These are phyloP conservation scores for Crithidia expoeki DNA, from an alignment of 208 protist species.

Conservation along the genomic window DNA sequence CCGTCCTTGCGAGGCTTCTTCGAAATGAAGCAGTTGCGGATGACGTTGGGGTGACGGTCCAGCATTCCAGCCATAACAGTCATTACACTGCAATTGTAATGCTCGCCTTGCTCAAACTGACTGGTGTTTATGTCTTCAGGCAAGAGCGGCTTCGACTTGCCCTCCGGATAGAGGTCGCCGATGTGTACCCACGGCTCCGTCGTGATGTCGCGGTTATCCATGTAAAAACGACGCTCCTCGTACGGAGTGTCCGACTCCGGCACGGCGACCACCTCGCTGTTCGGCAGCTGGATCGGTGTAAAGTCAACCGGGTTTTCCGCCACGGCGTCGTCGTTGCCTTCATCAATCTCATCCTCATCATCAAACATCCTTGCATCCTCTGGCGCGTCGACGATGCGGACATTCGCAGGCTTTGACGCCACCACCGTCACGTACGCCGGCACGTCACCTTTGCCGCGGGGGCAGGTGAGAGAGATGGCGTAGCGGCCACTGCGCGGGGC, in stretches of 20 bases:
- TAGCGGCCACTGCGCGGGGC: conserved; percentile 62
- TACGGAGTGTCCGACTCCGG: conserved; percentile 58
- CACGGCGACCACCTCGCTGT: conserved; percentile 34
- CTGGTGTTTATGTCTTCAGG: conserved; percentile 45
- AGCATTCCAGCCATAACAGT: conserved; percentile 60
- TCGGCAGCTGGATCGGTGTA: conserved; percentile 40
- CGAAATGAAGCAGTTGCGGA: conserved; percentile 56
- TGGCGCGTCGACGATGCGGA: conserved; percentile 66
- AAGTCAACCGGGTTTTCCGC: conserved; percentile 60
- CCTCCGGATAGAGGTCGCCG: conserved; percentile 69
- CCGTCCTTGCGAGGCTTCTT: conserved; percentile 59
- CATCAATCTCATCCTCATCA: conserved; percentile 77
- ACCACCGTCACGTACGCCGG: conserved; percentile 57
- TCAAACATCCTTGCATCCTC: conserved; percentile 73
- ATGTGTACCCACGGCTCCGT: conserved; percentile 67
- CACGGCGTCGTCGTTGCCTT: conserved; percentile 49
- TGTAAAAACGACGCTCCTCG: conserved; percentile 58
- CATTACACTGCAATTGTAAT: conserved; percentile 63
- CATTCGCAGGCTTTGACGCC: conserved; percentile 40
- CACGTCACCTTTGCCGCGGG: conserved; percentile 57
- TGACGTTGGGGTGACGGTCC: conserved; percentile 52
- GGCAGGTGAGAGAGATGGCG: conserved; percentile 74
- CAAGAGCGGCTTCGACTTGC: conserved; percentile 59
- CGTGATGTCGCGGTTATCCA: conserved; percentile 48
- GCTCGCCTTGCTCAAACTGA: conserved; percentile 66